These are phyloP conservation scores for Kockovaella imperatae DNA, from an alignment of 768 basidiomycete genomes.

Conservation along the genomic window DNA sequence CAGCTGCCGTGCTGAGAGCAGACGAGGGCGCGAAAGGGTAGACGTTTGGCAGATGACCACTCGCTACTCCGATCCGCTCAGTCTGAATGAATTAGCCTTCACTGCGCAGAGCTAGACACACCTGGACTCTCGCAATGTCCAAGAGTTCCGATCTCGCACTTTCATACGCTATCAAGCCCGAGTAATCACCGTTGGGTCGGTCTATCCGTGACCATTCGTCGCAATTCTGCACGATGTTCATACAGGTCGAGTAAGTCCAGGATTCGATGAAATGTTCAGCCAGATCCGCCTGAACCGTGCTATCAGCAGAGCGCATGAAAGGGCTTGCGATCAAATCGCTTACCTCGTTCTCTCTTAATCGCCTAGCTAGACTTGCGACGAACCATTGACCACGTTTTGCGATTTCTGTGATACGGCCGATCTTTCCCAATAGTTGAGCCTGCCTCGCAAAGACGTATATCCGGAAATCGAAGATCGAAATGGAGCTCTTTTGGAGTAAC, in stretches of 20 bases:
- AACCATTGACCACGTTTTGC: constrained; percentile 65
- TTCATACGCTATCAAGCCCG: constrained; percentile 52
- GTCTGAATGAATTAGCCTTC: constrained; percentile 52
- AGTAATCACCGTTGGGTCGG: constrained; percentile 43
- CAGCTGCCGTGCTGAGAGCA: constrained; percentile 22
- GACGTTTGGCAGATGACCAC: constrained; percentile 61
- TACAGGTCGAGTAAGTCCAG: constrained; percentile 85
- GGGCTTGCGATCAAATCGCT: constrained; percentile 5
- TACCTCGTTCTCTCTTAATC: constrained; percentile 70
- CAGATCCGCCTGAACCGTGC: constrained; percentile 46
- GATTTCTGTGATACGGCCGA: constrained; percentile 63
- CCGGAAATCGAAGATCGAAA: constrained; percentile 89
- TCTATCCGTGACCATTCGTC: constrained; percentile 55
- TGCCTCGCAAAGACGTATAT: constrained; percentile 83
- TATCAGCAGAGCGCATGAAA: constrained; percentile 50
- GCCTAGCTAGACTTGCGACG: constrained; percentile 65
- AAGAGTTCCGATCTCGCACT: constrained; percentile 81
- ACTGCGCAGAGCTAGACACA: constrained; percentile 41
- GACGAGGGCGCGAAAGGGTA: constrained; percentile 61
- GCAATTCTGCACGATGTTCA: constrained; percentile 73
- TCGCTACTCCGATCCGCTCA: constrained; percentile 69
- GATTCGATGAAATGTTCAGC: constrained; percentile 70
- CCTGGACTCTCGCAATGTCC: constrained; percentile 82
- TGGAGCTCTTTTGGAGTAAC: constrained; percentile 77
- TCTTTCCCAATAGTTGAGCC: constrained; percentile 63